These are phyloP conservation scores for Otatea glauca DNA, from an alignment of 176 grass and related monocot genomes.

Conservation along the genomic window DNA sequence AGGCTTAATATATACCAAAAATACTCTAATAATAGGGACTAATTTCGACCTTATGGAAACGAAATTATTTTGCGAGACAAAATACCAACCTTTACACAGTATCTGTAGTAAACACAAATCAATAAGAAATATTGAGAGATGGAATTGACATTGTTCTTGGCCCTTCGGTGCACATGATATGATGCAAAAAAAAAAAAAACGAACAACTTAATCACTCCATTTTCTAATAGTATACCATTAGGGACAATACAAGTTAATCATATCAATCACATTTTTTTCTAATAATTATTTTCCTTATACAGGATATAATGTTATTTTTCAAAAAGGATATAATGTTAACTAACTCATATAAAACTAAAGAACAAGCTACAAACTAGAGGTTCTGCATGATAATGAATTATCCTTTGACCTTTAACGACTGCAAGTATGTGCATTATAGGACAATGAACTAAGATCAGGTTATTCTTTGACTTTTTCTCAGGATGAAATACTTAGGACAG, in stretches of 20 bases:
- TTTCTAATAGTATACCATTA: constrained; percentile 27
- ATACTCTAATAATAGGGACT: too few species aligned
- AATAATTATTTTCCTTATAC: constrained; percentile 7
- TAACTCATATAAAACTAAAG: not conserved
- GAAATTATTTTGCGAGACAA: not conserved
- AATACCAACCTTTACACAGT: not conserved
- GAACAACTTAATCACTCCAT: not conserved
- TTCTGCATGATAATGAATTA: not conserved
- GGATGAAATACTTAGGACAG: not conserved
- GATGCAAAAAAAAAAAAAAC: not conserved
- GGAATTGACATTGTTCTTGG: not conserved
- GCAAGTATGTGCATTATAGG: not conserved
- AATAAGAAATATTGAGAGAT: not conserved
- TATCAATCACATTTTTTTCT: not conserved
- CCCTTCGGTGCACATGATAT: not conserved
- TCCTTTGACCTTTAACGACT: constrained; percentile 5
- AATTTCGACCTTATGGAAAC: not conserved
- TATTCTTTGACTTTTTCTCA: not conserved
- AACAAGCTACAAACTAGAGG: not conserved
- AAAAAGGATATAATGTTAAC: constrained; percentile 7
- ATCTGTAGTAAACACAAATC: not conserved
- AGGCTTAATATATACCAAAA: too few species aligned
- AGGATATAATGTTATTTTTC: constrained; percentile 2
- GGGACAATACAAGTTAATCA: constrained; percentile 3
- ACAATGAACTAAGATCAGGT: not conserved